Evolutionary conservation across 805 yeast genomes (phyloP).

Genomic region (Spathaspora arborariae): DNA sequence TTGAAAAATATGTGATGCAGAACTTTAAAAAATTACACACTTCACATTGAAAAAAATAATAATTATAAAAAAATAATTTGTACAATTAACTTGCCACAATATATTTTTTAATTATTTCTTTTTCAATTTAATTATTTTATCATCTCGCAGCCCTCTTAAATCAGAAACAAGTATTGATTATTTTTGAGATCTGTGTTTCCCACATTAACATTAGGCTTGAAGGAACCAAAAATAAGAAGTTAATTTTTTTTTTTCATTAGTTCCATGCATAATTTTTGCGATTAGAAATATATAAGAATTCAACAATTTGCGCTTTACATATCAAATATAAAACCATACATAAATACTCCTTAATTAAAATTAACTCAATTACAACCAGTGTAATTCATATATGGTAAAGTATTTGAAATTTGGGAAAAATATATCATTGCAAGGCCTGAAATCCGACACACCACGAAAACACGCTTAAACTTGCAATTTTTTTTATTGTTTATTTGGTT

Average conservation of each 20-base stretch:
- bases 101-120: not conserved
- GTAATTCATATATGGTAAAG: not conserved
- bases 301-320: not conserved
- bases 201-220: not conserved
- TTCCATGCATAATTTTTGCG: slow-evolving; percentile 1
- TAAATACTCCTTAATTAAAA: not conserved
- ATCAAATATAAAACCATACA: not conserved
- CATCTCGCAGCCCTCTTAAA: not conserved
- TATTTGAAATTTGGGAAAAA: not conserved
- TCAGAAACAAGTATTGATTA: not conserved
- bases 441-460: not conserved
- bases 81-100: not conserved
- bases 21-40: not conserved
- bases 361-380: not conserved
- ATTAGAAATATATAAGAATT: not conserved
- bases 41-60: not conserved
- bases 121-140: not conserved
- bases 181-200: not conserved
- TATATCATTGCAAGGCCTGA: not conserved
- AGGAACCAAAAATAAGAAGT: not conserved
- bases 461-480: not conserved
- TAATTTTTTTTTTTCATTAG: not conserved
- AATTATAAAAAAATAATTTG: not conserved
- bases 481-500: not conserved
- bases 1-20: not conserved